A percentile compares a stretch with the other conserved stretches of the same genome.
Conservation (phyloP, 305 asterid genomes). For the Vinca major region DNA sequence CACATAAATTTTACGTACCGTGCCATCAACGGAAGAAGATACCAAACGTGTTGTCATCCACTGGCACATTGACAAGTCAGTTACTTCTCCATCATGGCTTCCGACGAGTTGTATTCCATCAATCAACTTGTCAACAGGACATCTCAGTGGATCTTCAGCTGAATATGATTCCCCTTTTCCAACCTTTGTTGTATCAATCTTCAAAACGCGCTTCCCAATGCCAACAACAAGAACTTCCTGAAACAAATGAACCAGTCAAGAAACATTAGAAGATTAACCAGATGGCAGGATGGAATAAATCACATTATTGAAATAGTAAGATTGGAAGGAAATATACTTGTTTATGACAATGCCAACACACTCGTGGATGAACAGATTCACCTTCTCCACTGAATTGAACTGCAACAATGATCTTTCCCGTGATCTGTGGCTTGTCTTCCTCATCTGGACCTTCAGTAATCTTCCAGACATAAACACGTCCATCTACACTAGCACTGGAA, state of each 20-base stretch:
- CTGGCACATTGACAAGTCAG: conserved; percentile 93
- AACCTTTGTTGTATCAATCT: conserved; percentile 74
- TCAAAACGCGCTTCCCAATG: conserved; percentile 57
- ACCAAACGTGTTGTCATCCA: conserved; percentile 97
- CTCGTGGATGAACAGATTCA: conserved; percentile 78
- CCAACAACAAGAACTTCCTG: conserved; percentile 94
- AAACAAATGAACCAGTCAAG: conserved; percentile 13
- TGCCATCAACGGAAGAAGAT: conserved; percentile 87
- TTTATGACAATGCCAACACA: conserved; percentile 96
- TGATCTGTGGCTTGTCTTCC: conserved; percentile 83
- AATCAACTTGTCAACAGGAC: conserved; percentile 61
- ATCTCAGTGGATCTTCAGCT: conserved; percentile 71
- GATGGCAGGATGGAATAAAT: background rate
- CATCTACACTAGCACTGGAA: conserved; percentile 83
- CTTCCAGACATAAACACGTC: conserved; percentile 86
- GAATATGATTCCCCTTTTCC: conserved; percentile 68
- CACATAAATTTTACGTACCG: conserved; percentile 40
- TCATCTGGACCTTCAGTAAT: conserved; percentile 83
- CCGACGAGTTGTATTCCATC: conserved; percentile 87
- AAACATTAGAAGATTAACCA: conserved; percentile 14
- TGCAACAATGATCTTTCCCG: conserved; percentile 61
- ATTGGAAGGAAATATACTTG: conserved; percentile 42
- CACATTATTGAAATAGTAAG: background rate
- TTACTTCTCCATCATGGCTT: conserved; percentile 83
- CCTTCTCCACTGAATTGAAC: conserved; percentile 70